A percentile compares a stretch with the other conserved stretches of the same genome.
Evolutionary conservation across 352 stramenopile genomes (phyloP).

Genomic region (Globisporangium parvum): DNA sequence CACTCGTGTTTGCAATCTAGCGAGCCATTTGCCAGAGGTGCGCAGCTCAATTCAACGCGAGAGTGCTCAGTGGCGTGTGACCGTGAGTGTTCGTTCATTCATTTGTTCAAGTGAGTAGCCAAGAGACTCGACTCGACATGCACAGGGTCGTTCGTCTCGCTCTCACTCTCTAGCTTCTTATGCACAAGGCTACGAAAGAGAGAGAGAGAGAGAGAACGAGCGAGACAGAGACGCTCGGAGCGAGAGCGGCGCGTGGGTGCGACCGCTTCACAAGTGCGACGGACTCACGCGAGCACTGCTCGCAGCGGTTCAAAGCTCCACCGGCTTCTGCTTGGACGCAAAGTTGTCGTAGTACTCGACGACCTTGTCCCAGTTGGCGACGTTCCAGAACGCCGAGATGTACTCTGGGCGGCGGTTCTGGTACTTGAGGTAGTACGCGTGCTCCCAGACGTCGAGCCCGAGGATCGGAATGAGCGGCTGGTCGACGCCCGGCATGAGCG

Average conservation of each 20-base stretch:
- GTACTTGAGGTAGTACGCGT: slow-evolving; percentile 97
- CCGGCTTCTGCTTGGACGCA: slow-evolving; percentile 76
- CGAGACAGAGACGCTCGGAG: too few relatives aligned
- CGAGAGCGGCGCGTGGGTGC: too few relatives aligned
- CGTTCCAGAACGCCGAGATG: slow-evolving; percentile 98
- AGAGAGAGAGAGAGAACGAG: slow-evolving; percentile 8
- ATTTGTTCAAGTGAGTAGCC: slow-evolving; percentile 10
- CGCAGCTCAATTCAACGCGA: too few relatives aligned
- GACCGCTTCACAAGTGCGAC: slow-evolving; percentile 9
- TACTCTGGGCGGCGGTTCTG: slow-evolving; percentile 95
- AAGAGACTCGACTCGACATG: neutral
- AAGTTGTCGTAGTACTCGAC: slow-evolving; percentile 90
- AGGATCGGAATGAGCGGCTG: slow-evolving; percentile 90
- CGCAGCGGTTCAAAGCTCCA: slow-evolving; percentile 67
- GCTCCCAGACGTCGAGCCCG: slow-evolving; percentile 94
- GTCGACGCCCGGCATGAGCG: slow-evolving; percentile 77
- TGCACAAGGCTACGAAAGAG: neutral
- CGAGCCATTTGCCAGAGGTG: too few relatives aligned
- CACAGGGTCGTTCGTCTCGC: too few relatives aligned
- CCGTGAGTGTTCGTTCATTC: slow-evolving; percentile 1
- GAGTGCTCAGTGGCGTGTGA: neutral
- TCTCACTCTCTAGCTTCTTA: neutral
- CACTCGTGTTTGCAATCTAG: neutral
- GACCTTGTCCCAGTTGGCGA: slow-evolving; percentile 94
- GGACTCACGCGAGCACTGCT: slow-evolving; percentile 11